These are phyloP conservation scores for Populus hybrid DNA, from an alignment of 441 rosid genomes.

Conservation along the genomic window DNA sequence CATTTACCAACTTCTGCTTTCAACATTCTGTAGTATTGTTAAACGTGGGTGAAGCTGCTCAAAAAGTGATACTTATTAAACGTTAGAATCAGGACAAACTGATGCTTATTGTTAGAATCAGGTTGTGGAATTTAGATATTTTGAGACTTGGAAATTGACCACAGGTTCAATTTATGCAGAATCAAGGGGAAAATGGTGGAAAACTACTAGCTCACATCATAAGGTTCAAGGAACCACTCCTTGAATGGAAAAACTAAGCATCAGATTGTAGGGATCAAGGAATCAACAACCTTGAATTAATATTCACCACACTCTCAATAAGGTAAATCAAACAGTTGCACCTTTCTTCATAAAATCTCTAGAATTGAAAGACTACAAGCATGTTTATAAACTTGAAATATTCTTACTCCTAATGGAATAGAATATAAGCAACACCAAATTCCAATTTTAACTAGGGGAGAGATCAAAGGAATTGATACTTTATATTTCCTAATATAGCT, in stretches of 20 bases:
- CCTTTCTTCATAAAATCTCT: neutral
- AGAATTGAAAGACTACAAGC: neutral
- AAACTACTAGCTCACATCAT: neutral
- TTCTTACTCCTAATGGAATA: neutral
- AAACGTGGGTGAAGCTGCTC: neutral
- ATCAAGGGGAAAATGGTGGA: neutral
- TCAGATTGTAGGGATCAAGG: neutral
- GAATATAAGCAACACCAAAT: neutral
- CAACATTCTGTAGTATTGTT: neutral
- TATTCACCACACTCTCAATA: neutral
- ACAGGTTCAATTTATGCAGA: neutral
- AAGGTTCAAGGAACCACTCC: neutral
- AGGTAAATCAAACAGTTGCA: neutral
- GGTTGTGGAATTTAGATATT: neutral
- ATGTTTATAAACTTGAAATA: neutral
- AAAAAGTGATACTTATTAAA: neutral
- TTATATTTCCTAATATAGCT: neutral
- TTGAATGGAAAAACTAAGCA: neutral
- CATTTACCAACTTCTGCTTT: neutral
- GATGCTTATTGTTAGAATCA: neutral
- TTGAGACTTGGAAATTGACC: neutral
- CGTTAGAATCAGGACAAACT: neutral
- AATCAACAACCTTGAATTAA: neutral
- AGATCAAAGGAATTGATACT: neutral
- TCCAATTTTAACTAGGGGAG: neutral